These are phyloP conservation scores for Fusarium albidum DNA, from an alignment of 2,329 filamentous ascomycete species.

Conservation along the genomic window DNA sequence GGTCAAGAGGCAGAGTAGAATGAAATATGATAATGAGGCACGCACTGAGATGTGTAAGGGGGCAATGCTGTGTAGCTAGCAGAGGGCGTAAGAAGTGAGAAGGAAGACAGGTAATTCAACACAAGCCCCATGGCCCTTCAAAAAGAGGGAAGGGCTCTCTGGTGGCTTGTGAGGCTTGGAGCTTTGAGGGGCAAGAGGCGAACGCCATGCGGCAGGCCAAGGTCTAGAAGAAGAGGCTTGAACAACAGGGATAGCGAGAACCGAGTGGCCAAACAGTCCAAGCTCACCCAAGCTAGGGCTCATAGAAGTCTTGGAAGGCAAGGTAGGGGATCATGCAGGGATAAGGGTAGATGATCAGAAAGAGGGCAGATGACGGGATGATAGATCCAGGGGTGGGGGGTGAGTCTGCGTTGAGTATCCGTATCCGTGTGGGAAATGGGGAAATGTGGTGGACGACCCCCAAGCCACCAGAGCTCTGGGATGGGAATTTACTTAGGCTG, in stretches of 20 bases:
- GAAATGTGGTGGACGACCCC: conserved; percentile 36
- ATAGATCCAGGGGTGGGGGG: conserved; percentile 31
- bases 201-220: conserved; percentile 25
- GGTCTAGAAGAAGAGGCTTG: conserved; percentile 30
- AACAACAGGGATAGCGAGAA: conserved; percentile 21
- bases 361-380: conserved; percentile 28
- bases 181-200: conserved; percentile 30
- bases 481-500: conserved; percentile 34
- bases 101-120: conserved; percentile 22
- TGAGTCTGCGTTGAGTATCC: conserved; percentile 29
- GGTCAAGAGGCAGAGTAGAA: conserved; percentile 1
- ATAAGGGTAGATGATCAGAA: conserved; percentile 28
- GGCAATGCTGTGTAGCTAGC: conserved; percentile 21
- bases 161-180: conserved; percentile 23
- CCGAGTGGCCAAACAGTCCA: conserved; percentile 35
- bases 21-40: conserved; percentile 1
- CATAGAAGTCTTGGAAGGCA: conserved; percentile 30
- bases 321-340: conserved; percentile 28
- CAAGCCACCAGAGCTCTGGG: conserved; percentile 29
- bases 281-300: conserved; percentile 36
- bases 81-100: conserved; percentile 20
- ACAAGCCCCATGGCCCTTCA: conserved; percentile 22
- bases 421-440: conserved; percentile 33
- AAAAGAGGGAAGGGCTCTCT: conserved; percentile 26
- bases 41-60: conserved; percentile 1